Conservation (phyloP, 352 stramenopile species). For the Phytophthora crassamura region DNA sequence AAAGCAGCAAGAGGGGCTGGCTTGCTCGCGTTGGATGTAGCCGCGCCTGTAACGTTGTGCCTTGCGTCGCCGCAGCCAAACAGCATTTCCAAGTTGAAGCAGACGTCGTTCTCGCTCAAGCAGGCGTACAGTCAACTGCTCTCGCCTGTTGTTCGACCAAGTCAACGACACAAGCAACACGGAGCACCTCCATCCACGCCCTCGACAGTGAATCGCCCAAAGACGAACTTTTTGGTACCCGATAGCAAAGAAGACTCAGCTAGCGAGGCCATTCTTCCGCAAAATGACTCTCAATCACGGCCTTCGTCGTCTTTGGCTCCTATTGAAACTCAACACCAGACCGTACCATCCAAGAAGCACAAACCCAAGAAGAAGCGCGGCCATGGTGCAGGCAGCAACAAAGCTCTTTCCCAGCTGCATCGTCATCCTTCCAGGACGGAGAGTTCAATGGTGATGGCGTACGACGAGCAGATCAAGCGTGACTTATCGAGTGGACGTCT, state of each 20-base stretch:
- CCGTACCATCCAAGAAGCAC: constrained; percentile 22
- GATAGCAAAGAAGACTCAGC: constrained; percentile 5
- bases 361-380: constrained; percentile 36
- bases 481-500: constrained; percentile 52
- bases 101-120: constrained; percentile 50
- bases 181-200: constrained; percentile 14
- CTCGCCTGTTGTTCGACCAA: constrained; percentile 62
- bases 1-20: constrained; percentile 25
- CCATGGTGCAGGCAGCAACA: constrained; percentile 25
- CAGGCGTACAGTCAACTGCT: constrained; percentile 59
- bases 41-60: constrained; percentile 46
- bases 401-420: constrained; percentile 3
- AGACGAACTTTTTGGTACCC: constrained; percentile 1
- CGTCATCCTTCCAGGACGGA: constrained; percentile 32
- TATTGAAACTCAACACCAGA: constrained; percentile 21
- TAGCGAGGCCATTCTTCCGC: background rate
- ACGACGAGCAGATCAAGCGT: constrained; percentile 52
- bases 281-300: constrained; percentile 9
- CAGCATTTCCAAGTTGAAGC: constrained; percentile 39
- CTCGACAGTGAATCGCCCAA: background rate
- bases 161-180: constrained; percentile 34
- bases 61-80: constrained; percentile 46
- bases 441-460: constrained; percentile 46
- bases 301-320: constrained; percentile 24
- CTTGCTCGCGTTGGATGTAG: constrained; percentile 47